phyloP scores from a whole-genome alignment of 768 basidiomycete species.

The Phanerochaete carnosa region DNA sequence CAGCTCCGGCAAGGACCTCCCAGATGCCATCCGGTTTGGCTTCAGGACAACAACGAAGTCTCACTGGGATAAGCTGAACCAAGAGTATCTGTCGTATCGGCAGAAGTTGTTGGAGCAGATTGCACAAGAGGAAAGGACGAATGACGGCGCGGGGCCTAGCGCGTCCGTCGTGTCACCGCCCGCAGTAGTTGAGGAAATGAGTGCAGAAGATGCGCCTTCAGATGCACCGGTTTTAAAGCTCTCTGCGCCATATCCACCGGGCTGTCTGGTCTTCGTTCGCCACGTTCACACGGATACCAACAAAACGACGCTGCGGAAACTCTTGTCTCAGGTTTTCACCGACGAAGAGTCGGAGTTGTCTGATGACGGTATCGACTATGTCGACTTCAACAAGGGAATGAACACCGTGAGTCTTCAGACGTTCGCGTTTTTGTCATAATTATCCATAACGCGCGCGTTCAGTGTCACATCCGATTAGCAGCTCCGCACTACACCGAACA shows the following conservation, averaged over 20 bases:
- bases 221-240: background rate
- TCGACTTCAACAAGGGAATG: conserved; percentile 78
- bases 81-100: conserved; percentile 68
- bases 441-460: background rate
- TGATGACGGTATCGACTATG: conserved; percentile 58
- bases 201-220: background rate
- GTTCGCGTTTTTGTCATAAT: background rate
- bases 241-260: conserved; percentile 48
- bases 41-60: conserved; percentile 54
- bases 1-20: conserved; percentile 6
- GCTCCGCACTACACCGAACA: conserved; percentile 42
- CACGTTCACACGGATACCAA: conserved; percentile 74
- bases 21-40: conserved; percentile 55
- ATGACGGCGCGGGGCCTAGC: background rate
- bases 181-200: background rate
- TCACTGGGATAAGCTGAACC: conserved; percentile 61
- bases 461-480: conserved; percentile 76
- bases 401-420: conserved; percentile 49
- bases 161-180: background rate
- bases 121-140: conserved; percentile 11
- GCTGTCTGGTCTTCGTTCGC: conserved; percentile 69
- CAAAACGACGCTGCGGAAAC: conserved; percentile 68
- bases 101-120: conserved; percentile 49
- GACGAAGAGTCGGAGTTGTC: background rate
- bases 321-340: conserved; percentile 48